Conservation (phyloP, 192 early-diverging fungal species). For the Dissophora ornata region DNA sequence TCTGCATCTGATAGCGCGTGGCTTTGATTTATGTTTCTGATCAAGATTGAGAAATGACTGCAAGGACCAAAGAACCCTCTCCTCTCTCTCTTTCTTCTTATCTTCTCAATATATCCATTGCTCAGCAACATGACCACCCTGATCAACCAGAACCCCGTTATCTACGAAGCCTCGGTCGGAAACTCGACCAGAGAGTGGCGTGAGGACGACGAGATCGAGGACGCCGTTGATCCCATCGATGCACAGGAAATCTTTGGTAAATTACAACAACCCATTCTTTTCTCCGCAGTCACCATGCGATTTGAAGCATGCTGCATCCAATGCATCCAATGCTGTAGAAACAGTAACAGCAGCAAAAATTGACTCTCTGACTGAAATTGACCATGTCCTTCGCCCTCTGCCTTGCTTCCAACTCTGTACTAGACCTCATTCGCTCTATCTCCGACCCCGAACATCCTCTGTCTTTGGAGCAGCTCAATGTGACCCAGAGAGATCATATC, state of each 20-base stretch:
- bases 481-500: conserved; percentile 89
- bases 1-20: too few relatives aligned
- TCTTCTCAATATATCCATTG: too few relatives aligned
- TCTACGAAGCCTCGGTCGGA: conserved; percentile 50
- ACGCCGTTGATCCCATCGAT: conserved; percentile 80
- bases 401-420: too few relatives aligned
- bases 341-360: too few relatives aligned
- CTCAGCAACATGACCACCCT: conserved; percentile 43
- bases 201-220: conserved; percentile 79
- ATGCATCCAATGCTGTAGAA: too few relatives aligned
- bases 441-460: conserved; percentile 99
- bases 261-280: background rate
- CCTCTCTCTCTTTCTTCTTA: background rate
- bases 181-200: conserved; percentile 52
- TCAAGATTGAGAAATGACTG: too few relatives aligned
- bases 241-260: conserved; percentile 89
- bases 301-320: too few relatives aligned
- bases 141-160: conserved; percentile 53
- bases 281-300: too few relatives aligned
- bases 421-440: conserved; percentile 93
- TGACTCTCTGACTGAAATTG: too few relatives aligned
- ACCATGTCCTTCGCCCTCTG: too few relatives aligned
- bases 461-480: conserved; percentile 97
- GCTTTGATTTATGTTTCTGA: too few relatives aligned
- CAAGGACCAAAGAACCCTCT: too few relatives aligned